phyloP scores from a whole-genome alignment of 1,284 basidiomycete genomes.

The Sanghuangporus sanghuang region DNA sequence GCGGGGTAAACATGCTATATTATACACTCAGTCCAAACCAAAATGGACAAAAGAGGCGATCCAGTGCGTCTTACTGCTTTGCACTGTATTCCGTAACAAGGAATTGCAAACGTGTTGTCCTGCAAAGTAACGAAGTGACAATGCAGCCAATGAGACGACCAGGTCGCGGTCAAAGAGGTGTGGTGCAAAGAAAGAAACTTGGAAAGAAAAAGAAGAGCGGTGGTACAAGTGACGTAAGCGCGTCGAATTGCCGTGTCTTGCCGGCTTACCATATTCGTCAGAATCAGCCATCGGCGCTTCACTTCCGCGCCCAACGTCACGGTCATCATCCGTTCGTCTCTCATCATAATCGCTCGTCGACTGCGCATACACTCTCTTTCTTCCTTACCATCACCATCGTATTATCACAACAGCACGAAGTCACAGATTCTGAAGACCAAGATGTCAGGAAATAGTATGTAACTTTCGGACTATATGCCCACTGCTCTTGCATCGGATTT shows the following conservation, averaged over 20 bases:
- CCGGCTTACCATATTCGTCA: background rate
- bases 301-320: background rate
- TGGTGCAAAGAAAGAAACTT: too few relatives aligned
- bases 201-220: too few relatives aligned
- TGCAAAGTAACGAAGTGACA: too few relatives aligned
- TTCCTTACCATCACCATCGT: background rate
- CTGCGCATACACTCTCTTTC: background rate
- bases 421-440: background rate
- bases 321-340: background rate
- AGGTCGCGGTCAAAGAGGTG: too few relatives aligned
- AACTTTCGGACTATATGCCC: background rate
- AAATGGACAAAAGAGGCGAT: background rate
- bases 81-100: background rate
- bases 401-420: background rate
- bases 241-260: too few relatives aligned
- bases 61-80: background rate
- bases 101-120: background rate
- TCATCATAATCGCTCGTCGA: background rate
- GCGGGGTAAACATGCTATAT: background rate
- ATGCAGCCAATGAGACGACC: too few relatives aligned
- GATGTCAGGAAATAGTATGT: conserved; percentile 12
- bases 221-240: too few relatives aligned
- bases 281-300: background rate
- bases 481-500: background rate
- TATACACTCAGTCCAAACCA: background rate